Evolutionary conservation across 2,329 filamentous ascomycete species (phyloP), one percentile per base, ranked within the genome.

Genomic region (Scedosporium boydii): DNA sequence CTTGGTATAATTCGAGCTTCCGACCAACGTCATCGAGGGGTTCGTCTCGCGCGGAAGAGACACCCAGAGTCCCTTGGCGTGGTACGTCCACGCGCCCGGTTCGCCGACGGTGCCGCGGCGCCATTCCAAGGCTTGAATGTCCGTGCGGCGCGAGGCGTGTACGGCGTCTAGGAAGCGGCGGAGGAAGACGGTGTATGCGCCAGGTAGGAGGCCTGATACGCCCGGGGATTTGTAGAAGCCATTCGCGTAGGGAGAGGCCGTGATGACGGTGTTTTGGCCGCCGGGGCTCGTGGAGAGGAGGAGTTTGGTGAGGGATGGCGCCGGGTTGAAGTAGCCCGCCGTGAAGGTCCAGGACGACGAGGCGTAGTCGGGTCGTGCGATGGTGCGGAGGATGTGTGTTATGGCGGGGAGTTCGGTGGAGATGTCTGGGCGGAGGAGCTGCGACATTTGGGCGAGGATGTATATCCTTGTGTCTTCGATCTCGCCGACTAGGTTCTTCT

Each of bases 321-420:
- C 92, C 62, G 96, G 96, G 77, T 99, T 99, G 78, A 99, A 99
- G 77, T 99, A 99, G 60, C 95, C 95, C 0, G 95, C 95, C 0
- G 95, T 98, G 73, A 99, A 98, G 0, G 91, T 95, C 95, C 95
- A 99, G 14, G 86, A 88, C 0, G 89, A 90, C 41, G 84, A 82
- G 9, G 80, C 77, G 68, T 91, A 89, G 5, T 81, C 76, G 0
- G 88, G 82, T 0, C 74, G 76, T 0, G 87, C 81, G 3, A 97
- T 81, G 1, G 83, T 83, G 53, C 82, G 82, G 3, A 98, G 82
- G 46, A 98, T 83, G 56, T 84, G 83, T 0, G 86, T 91, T 18
- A 99, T 78, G 16, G 89, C 88, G 1, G 91, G 91, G 12, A 95
- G 87, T 73, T 99, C 95, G 12, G 93, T 98, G 0, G 93, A 97